These are phyloP conservation scores for Beta lomatogona DNA, from an alignment of 179 eudicot species.

Conservation along the genomic window DNA sequence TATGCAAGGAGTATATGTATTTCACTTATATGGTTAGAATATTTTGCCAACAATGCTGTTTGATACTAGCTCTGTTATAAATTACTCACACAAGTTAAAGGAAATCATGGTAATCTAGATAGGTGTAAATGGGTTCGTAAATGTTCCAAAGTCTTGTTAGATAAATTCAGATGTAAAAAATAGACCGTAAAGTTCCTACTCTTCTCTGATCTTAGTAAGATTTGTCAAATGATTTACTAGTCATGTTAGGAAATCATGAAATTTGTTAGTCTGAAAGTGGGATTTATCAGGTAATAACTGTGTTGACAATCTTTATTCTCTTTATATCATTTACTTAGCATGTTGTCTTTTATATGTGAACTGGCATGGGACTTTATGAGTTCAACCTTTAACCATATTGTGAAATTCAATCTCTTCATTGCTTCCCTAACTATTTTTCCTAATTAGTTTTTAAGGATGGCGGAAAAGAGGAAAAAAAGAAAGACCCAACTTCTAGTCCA, in stretches of 20 bases:
- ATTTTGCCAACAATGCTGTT: background rate
- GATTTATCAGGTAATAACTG: background rate
- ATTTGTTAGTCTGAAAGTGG: background rate
- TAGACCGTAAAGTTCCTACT: background rate
- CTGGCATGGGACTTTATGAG: background rate
- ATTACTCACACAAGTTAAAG: background rate
- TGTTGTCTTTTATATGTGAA: background rate
- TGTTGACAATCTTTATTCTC: background rate
- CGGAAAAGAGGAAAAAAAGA: conserved; percentile 59
- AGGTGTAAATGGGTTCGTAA: background rate
- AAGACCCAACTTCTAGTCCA: conserved; percentile 41
- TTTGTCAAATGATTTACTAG: background rate
- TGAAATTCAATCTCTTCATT: conserved; percentile 21
- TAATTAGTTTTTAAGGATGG: conserved; percentile 79
- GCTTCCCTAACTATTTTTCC: background rate
- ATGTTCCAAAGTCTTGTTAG: too few species aligned
- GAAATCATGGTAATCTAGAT: background rate
- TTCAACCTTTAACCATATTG: background rate
- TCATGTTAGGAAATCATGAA: background rate
- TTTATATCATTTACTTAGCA: background rate
- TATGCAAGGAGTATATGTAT: background rate
- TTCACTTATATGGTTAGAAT: background rate
- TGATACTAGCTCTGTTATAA: background rate
- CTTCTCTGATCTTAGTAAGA: background rate
- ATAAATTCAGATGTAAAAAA: background rate